Evolutionary conservation across 495 filamentous ascomycete genomes (phyloP).

Genomic region (Usnea hakonensis): DNA sequence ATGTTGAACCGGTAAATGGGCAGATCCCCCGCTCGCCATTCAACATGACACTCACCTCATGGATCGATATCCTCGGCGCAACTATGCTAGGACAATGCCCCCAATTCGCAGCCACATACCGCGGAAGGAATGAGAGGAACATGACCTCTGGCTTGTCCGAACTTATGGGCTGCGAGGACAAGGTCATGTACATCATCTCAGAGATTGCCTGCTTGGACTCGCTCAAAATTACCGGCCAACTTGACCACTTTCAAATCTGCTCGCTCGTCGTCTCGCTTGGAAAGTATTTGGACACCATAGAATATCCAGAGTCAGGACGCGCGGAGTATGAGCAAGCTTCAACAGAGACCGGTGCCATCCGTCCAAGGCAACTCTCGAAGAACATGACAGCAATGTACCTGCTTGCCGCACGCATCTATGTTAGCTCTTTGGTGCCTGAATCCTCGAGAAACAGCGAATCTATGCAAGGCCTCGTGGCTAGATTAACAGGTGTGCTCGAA

Average conservation of each 20-base stretch:
- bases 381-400: conserved; percentile 89
- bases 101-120: conserved; percentile 83
- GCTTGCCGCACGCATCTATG: conserved; percentile 85
- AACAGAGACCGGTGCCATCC: conserved; percentile 60
- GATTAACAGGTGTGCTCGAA: conserved; percentile 60
- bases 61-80: conserved; percentile 95
- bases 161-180: conserved; percentile 96
- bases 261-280: conserved; percentile 75
- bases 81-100: conserved; percentile 86
- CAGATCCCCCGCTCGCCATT: conserved; percentile 64
- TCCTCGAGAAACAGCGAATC: conserved; percentile 63
- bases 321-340: conserved; percentile 47
- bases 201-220: conserved; percentile 94
- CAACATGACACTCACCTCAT: conserved; percentile 90
- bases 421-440: conserved; percentile 86
- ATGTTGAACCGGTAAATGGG: conserved; percentile 48
- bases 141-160: conserved; percentile 73
- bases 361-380: conserved; percentile 68
- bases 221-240: conserved; percentile 68
- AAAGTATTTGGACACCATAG: conserved; percentile 64
- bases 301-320: conserved; percentile 46
- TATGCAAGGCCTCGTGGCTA: conserved; percentile 65
- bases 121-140: conserved; percentile 73
- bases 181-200: conserved; percentile 95
- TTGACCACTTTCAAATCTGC: conserved; percentile 75